Percentiles rank a stretch among this genome's conserved stretches.
Evolutionary conservation across 805 yeast species (phyloP).

Genomic region (Metschnikowia kunwiensis): DNA sequence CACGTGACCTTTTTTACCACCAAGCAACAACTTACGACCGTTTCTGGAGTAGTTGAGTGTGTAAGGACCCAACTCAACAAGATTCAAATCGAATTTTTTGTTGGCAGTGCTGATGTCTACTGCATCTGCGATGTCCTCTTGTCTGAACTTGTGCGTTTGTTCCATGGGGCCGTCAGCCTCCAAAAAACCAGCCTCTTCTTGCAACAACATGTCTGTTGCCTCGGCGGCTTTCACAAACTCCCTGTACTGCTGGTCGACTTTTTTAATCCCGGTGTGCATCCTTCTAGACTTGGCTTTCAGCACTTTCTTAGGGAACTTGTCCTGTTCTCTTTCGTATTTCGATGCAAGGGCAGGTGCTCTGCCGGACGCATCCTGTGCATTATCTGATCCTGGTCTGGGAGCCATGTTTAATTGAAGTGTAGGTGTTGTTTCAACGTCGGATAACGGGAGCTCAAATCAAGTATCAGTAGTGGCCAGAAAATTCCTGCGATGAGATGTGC

Average conservation of each 20-base stretch:
- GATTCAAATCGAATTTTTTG: constrained; percentile 69
- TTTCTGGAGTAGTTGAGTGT: constrained; percentile 75
- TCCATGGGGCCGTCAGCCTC: constrained; percentile 94
- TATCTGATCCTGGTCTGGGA: constrained; percentile 2
- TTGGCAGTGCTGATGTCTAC: constrained; percentile 76
- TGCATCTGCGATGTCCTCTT: constrained; percentile 67
- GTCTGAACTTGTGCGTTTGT: constrained; percentile 80
- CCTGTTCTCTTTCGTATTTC: constrained; percentile 17
- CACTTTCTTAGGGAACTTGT: constrained; percentile 15
- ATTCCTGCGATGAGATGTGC: constrained; percentile 14
- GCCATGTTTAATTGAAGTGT: constrained; percentile 4
- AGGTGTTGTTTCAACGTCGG: background rate
- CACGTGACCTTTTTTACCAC: constrained; percentile 91
- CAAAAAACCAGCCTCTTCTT: constrained; percentile 80
- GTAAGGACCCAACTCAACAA: constrained; percentile 86
- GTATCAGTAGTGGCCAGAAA: too few relatives aligned
- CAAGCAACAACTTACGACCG: constrained; percentile 80
- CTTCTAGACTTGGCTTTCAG: constrained; percentile 15
- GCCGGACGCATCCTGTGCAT: background rate
- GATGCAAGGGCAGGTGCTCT: constrained; percentile 7
- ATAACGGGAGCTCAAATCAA: too few relatives aligned
- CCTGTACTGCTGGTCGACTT: constrained; percentile 66
- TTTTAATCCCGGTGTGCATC: constrained; percentile 45
- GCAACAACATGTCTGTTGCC: constrained; percentile 77
- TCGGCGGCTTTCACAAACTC: constrained; percentile 83